A percentile compares a stretch with the other conserved stretches of the same genome.
Evolutionary conservation across 148 eudicot genomes (phyloP).

Genomic region (Vaccinium macrocarpon): DNA sequence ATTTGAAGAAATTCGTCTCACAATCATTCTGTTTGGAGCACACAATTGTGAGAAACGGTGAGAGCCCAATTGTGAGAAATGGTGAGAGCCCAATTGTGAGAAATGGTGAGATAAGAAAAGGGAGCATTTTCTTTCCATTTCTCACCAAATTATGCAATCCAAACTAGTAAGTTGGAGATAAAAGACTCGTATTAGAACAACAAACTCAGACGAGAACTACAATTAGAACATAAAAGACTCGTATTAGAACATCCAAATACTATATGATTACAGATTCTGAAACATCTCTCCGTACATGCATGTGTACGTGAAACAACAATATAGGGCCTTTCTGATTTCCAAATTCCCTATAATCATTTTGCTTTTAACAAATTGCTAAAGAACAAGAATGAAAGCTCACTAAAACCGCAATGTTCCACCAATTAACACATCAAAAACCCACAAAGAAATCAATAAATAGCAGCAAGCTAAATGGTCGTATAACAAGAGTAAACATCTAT

Average conservation of each 20-base stretch:
- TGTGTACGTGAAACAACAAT: neutral
- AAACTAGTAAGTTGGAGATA: no score
- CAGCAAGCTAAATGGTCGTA: neutral
- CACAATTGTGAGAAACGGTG: neutral
- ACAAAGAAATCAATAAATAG: neutral
- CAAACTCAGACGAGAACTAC: neutral
- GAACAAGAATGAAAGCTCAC: neutral
- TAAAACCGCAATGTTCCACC: neutral
- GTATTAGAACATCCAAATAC: neutral
- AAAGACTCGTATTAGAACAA: neutral
- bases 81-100: no score
- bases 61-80: no score
- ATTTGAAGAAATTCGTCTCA: conserved; percentile 17
- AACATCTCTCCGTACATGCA: neutral
- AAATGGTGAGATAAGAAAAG: no score
- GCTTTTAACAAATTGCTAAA: neutral
- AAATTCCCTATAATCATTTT: neutral
- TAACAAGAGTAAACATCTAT: neutral
- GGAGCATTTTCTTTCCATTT: no score
- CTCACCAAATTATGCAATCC: no score
- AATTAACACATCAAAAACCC: neutral
- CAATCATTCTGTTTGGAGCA: conserved; percentile 21
- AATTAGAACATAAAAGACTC: neutral
- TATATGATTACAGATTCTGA: neutral
- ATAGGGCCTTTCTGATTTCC: neutral